Conservation (phyloP, 2,329 filamentous ascomycete genomes). For the Alternaria hordeiaustralica region DNA sequence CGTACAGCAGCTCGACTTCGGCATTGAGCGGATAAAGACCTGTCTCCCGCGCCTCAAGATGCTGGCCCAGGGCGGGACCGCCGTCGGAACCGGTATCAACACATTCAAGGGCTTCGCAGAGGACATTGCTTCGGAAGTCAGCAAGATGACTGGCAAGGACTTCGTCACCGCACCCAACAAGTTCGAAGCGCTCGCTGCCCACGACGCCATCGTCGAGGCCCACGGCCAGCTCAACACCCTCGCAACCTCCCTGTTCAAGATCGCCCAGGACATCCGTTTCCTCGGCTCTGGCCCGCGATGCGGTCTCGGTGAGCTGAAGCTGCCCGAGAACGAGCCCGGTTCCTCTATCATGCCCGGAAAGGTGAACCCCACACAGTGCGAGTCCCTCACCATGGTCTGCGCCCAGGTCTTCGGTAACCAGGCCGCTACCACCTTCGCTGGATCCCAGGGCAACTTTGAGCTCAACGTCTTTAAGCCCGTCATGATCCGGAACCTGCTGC, state of each 20-base stretch:
- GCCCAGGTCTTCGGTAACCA: constrained; percentile 98
- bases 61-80: constrained; percentile 93
- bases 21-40: constrained; percentile 84
- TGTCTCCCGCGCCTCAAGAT: constrained; percentile 83
- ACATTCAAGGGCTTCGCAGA: constrained; percentile 96
- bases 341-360: constrained; percentile 99
- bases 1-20: constrained; percentile 89
- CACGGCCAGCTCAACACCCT: constrained; percentile 93
- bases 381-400: constrained; percentile 97
- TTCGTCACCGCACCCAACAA: constrained; percentile 99
- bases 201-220: constrained; percentile 95
- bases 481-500: constrained; percentile 91
- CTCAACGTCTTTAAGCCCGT: constrained; percentile 99
- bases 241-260: constrained; percentile 91
- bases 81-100: constrained; percentile 96
- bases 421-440: constrained; percentile 88
- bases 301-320: constrained; percentile 88
- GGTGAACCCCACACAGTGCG: constrained; percentile 98
- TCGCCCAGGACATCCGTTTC: constrained; percentile 97
- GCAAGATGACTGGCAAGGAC: constrained; percentile 87
- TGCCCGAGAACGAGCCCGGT: constrained; percentile 98
- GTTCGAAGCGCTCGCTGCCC: constrained; percentile 94
- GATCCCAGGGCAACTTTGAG: constrained; percentile 98
- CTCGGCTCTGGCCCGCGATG: constrained; percentile 95
- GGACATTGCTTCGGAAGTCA: constrained; percentile 88